phyloP scores from a whole-genome alignment of 2,329 filamentous ascomycete species.

The Botrytis sinoallii region DNA sequence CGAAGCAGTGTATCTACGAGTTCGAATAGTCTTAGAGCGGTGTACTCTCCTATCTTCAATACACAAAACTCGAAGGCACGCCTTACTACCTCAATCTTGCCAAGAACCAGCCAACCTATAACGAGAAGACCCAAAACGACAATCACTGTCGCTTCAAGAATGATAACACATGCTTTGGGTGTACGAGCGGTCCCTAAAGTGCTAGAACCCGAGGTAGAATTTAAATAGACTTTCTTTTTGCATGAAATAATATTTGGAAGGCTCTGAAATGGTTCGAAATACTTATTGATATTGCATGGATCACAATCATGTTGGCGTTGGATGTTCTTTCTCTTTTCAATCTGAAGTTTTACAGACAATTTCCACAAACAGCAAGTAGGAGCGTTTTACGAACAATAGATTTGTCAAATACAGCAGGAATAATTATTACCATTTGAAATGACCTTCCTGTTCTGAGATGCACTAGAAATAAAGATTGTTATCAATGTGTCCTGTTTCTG shows the following conservation, averaged over 20 bases:
- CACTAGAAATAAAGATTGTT: background rate
- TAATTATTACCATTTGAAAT: background rate
- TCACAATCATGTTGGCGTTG: background rate
- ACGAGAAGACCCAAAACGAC: background rate
- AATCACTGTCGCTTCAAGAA: conserved; percentile 2
- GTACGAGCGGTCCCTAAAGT: background rate
- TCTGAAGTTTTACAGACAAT: background rate
- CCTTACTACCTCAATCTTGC: background rate
- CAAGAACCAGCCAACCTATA: background rate
- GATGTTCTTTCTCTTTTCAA: background rate
- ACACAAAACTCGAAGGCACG: background rate
- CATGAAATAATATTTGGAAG: background rate
- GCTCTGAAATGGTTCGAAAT: background rate
- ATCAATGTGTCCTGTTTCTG: too few relatives aligned
- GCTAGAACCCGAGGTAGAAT: background rate
- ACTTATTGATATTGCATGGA: background rate
- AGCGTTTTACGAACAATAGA: background rate
- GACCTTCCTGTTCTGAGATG: background rate
- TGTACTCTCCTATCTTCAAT: background rate
- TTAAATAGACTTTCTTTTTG: background rate
- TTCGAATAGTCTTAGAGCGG: background rate
- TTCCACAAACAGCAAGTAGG: background rate
- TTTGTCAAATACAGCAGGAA: background rate
- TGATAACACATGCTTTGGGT: background rate
- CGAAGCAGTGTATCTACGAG: background rate